phyloP scores from a whole-genome alignment of 441 rosid genomes.

The Populus hybrid region DNA sequence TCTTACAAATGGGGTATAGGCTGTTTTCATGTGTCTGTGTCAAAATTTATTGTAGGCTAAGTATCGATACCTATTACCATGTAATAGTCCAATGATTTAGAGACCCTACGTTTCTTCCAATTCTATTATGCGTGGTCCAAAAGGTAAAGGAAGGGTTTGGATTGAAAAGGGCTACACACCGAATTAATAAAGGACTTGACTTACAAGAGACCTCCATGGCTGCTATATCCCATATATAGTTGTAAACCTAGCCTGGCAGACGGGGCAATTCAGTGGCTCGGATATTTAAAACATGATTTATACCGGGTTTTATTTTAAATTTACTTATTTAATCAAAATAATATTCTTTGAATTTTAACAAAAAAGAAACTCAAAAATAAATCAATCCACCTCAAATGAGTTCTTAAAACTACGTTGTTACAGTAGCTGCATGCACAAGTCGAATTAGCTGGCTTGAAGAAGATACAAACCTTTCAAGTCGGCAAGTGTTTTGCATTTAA shows the following conservation, averaged over 20 bases:
- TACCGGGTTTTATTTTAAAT: too few relatives aligned
- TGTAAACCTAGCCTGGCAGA: too few relatives aligned
- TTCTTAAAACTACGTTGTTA: not conserved
- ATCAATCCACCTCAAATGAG: not conserved
- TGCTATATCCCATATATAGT: too few relatives aligned
- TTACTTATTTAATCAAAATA: too few relatives aligned
- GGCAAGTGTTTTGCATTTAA: not conserved
- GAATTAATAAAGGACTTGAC: not conserved
- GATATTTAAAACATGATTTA: too few relatives aligned
- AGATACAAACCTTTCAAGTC: not conserved
- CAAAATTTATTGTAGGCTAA: not conserved
- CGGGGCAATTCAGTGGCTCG: too few relatives aligned
- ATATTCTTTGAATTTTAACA: too few relatives aligned
- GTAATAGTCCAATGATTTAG: not conserved
- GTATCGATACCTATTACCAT: not conserved
- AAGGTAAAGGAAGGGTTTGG: not conserved
- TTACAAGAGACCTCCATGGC: not conserved
- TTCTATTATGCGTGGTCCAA: not conserved
- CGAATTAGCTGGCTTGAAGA: not conserved
- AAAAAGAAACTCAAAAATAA: too few relatives aligned
- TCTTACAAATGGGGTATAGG: not conserved
- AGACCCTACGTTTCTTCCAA: not conserved
- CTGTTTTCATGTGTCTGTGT: not conserved
- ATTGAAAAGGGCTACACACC: not conserved
- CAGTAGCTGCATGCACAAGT: not conserved